phyloP scores from a whole-genome alignment of 345 rosid genomes.

The Syzygium aqueum region DNA sequence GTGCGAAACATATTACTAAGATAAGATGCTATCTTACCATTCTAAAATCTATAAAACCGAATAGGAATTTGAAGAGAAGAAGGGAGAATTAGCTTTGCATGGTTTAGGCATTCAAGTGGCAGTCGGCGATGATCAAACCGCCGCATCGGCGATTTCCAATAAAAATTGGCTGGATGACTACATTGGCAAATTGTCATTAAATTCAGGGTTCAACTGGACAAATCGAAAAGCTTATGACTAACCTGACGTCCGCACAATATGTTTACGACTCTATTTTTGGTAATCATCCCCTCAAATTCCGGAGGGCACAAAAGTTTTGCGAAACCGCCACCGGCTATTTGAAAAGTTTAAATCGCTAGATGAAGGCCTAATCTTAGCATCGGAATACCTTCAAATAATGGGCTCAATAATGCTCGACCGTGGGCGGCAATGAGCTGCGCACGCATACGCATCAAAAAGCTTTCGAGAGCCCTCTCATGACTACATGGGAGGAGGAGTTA shows the following conservation, averaged over 20 bases:
- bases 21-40: too few species aligned
- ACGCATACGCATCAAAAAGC: neutral
- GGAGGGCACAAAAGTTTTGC: neutral
- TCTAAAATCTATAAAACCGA: too few species aligned
- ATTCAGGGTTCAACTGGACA: neutral
- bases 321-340: neutral
- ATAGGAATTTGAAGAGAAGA: too few species aligned
- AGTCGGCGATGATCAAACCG: rapidly evolving
- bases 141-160: rapidly evolving
- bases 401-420: neutral
- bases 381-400: neutral
- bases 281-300: neutral
- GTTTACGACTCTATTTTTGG: neutral
- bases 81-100: too few species aligned
- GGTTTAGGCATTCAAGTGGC: too few species aligned
- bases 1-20: too few species aligned
- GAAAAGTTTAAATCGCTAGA: neutral
- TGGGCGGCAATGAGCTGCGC: neutral
- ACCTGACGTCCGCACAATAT: neutral
- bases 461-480: neutral
- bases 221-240: rapidly evolving
- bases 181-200: neutral
- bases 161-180: neutral
- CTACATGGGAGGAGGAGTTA: neutral
- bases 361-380: neutral